Evolutionary conservation across 2,329 filamentous ascomycete species (phyloP).

Genomic region (Paracamarosporium sp.): DNA sequence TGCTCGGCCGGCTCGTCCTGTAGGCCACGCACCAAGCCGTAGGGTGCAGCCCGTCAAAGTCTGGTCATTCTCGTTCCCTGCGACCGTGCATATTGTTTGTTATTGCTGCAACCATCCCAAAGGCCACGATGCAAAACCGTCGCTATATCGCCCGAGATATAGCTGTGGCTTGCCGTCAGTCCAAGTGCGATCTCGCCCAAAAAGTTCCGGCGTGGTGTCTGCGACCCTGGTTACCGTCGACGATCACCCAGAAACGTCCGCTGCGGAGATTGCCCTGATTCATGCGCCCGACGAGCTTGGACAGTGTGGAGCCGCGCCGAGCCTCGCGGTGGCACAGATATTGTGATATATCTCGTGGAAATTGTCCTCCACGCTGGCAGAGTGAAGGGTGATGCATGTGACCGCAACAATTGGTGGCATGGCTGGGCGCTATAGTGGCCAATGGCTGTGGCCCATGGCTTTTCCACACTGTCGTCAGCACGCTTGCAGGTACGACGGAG

Average conservation of each 20-base stretch:
- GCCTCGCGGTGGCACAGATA: conserved; percentile 33
- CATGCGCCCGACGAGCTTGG: conserved; percentile 27
- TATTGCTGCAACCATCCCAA: conserved; percentile 18
- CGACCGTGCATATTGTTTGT: conserved; percentile 23
- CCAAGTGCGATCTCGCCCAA: conserved; percentile 28
- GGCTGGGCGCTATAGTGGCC: conserved; percentile 8
- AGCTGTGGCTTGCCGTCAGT: conserved; percentile 13
- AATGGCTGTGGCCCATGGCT: conserved; percentile 3
- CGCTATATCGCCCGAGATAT: conserved; percentile 16
- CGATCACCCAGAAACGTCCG: conserved; percentile 46
- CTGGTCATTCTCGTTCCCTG: conserved; percentile 15
- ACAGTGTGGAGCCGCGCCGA: conserved; percentile 36
- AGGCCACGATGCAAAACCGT: conserved; percentile 6
- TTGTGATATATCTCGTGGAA: conserved; percentile 18
- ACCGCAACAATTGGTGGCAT: conserved; percentile 4
- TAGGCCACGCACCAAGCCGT: conserved; percentile 7
- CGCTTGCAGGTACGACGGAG: conserved; percentile 13
- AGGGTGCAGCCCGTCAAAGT: conserved; percentile 22
- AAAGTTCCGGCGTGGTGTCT: conserved; percentile 45
- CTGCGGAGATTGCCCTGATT: conserved; percentile 34
- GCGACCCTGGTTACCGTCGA: conserved; percentile 40
- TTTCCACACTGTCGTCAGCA: conserved; percentile 6
- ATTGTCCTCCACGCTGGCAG: conserved; percentile 17
- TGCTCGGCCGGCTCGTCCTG: background rate
- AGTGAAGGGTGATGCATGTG: conserved; percentile 12